Conservation (phyloP, 2,329 filamentous ascomycete genomes). For the Cryoendolithus antarcticus region DNA sequence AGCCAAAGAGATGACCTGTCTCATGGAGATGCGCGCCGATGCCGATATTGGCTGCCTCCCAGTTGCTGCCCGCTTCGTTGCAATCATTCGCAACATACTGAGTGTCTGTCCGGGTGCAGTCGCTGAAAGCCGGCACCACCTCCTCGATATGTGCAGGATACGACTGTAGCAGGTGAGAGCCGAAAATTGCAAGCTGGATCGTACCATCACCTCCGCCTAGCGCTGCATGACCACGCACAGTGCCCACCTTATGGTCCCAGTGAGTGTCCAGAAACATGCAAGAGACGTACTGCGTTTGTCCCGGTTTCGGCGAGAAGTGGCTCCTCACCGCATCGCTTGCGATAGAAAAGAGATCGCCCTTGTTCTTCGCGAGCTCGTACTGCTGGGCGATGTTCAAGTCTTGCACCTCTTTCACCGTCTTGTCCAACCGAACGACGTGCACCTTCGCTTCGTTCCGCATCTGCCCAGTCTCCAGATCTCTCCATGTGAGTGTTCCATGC, state of each 20-base stretch:
- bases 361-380: slow-evolving; percentile 54
- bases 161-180: slow-evolving; percentile 81
- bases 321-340: slow-evolving; percentile 65
- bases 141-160: slow-evolving; percentile 86
- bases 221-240: slow-evolving; percentile 69
- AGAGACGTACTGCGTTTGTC: slow-evolving; percentile 80
- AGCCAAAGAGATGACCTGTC: slow-evolving; percentile 79
- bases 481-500: slow-evolving; percentile 62
- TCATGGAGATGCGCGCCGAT: slow-evolving; percentile 91
- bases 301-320: slow-evolving; percentile 61
- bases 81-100: slow-evolving; percentile 72
- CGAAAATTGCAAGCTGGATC: slow-evolving; percentile 76
- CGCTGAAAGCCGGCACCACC: slow-evolving; percentile 74
- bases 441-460: slow-evolving; percentile 88
- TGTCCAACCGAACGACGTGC: slow-evolving; percentile 70
- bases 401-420: slow-evolving; percentile 73
- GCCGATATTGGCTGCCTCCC: slow-evolving; percentile 90
- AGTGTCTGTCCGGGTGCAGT: slow-evolving; percentile 81
- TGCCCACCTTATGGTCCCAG: slow-evolving; percentile 63
- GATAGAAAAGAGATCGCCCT: slow-evolving; percentile 63
- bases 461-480: slow-evolving; percentile 56
- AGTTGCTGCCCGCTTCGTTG: slow-evolving; percentile 76
- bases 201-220: slow-evolving; percentile 64
- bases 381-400: slow-evolving; percentile 70
- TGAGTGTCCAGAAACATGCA: slow-evolving; percentile 77